These are phyloP conservation scores for Fomitopsis serialis DNA, from an alignment of 768 basidiomycete species.

Conservation along the genomic window DNA sequence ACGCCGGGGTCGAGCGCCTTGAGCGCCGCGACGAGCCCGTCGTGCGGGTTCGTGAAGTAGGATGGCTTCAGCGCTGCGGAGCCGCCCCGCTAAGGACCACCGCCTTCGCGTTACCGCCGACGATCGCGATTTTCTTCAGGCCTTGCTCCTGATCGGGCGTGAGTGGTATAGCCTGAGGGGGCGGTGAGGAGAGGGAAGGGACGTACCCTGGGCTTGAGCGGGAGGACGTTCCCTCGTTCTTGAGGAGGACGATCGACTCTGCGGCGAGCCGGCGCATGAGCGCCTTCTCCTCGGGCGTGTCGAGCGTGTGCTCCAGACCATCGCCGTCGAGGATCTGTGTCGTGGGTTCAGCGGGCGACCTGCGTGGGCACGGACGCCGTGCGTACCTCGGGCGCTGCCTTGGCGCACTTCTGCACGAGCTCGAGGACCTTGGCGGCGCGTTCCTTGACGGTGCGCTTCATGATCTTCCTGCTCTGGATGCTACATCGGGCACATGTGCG, in stretches of 20 bases:
- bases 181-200: neutral
- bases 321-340: slow-evolving; percentile 67
- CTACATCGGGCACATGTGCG: slow-evolving; percentile 4
- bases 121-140: slow-evolving; percentile 67
- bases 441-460: slow-evolving; percentile 56
- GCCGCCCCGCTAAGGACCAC: slow-evolving; percentile 63
- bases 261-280: slow-evolving; percentile 66
- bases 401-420: slow-evolving; percentile 64
- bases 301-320: slow-evolving; percentile 55
- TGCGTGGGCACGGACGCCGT: neutral
- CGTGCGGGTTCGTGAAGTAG: slow-evolving; percentile 73
- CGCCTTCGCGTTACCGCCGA: slow-evolving; percentile 70
- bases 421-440: slow-evolving; percentile 64
- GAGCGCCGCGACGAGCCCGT: slow-evolving; percentile 64
- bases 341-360: neutral
- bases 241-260: slow-evolving; percentile 69
- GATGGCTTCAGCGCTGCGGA: slow-evolving; percentile 69
- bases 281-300: slow-evolving; percentile 53
- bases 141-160: slow-evolving; percentile 17
- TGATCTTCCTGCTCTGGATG: slow-evolving; percentile 58
- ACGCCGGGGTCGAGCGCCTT: slow-evolving; percentile 33
- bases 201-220: slow-evolving; percentile 36
- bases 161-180: neutral
- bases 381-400: slow-evolving; percentile 57
- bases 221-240: slow-evolving; percentile 57